Conservation (phyloP, 1,284 basidiomycete species). For the Marasmius tenuissimus region DNA sequence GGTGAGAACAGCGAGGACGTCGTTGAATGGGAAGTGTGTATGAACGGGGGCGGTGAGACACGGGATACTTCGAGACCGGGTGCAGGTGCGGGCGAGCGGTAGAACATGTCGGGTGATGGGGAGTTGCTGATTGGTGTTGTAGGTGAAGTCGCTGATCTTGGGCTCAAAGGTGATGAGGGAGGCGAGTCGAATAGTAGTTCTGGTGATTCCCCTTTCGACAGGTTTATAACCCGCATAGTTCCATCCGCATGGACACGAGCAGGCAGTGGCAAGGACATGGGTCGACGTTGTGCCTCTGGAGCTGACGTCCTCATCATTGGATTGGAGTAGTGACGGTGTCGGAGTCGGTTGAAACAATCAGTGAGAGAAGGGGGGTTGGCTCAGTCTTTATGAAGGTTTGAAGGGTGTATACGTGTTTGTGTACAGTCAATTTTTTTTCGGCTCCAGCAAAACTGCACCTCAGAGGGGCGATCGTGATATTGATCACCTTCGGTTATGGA, state of each 20-base stretch:
- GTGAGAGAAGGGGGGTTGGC: background rate
- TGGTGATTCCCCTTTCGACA: background rate
- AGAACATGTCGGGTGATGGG: background rate
- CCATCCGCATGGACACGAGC: background rate
- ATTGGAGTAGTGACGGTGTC: background rate
- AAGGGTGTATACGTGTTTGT: background rate
- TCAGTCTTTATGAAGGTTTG: background rate
- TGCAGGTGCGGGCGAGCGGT: background rate
- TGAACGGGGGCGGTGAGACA: slow-evolving; percentile 2
- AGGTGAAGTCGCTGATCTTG: background rate
- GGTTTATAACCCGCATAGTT: background rate
- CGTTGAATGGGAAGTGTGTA: background rate
- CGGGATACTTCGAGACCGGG: background rate
- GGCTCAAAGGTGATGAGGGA: background rate
- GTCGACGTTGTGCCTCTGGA: background rate
- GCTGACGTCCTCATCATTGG: background rate
- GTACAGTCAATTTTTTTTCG: background rate
- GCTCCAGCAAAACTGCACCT: background rate
- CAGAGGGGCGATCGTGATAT: background rate
- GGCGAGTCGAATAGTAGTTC: background rate
- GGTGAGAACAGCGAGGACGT: slow-evolving; percentile 25
- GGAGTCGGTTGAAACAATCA: background rate
- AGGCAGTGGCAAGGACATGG: background rate
- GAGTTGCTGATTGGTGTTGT: background rate
- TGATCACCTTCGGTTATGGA: too few relatives aligned